These are phyloP conservation scores for Suhomyces ambrosiae DNA, from an alignment of 1,139 yeast genomes.

Conservation along the genomic window DNA sequence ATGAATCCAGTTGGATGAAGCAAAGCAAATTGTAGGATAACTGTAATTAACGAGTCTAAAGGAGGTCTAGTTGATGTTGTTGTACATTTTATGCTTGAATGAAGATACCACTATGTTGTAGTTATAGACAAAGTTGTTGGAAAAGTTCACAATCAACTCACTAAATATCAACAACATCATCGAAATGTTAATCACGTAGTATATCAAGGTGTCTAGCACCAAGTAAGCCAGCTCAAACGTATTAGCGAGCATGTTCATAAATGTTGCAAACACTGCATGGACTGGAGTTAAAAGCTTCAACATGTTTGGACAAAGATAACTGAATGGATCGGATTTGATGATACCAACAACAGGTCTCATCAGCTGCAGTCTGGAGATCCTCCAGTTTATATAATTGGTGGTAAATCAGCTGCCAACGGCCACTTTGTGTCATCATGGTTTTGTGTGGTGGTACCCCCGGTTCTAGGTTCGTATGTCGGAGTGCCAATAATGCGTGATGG, in stretches of 20 bases:
- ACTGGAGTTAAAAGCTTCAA: conserved; percentile 6
- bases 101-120: conserved; percentile 28
- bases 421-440: not conserved
- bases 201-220: conserved; percentile 30
- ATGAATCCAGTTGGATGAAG: not conserved
- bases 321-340: not conserved
- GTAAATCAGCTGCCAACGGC: not conserved
- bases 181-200: conserved; percentile 31
- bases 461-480: not conserved
- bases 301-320: conserved; percentile 1
- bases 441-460: conserved; percentile 1
- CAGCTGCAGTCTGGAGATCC: not conserved
- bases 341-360: not conserved
- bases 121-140: conserved; percentile 25
- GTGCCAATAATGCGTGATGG: not conserved
- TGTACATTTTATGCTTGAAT: conserved; percentile 33
- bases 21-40: not conserved
- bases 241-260: conserved; percentile 9
- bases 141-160: conserved; percentile 26
- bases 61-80: conserved; percentile 29
- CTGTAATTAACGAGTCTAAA: conserved; percentile 2
- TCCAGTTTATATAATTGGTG: not conserved
- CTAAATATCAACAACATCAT: conserved; percentile 29
- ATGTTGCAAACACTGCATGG: conserved; percentile 8
- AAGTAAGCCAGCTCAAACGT: conserved; percentile 18